Conservation (phyloP, 1,284 basidiomycete genomes). For the Apiotrichum montevideense region DNA sequence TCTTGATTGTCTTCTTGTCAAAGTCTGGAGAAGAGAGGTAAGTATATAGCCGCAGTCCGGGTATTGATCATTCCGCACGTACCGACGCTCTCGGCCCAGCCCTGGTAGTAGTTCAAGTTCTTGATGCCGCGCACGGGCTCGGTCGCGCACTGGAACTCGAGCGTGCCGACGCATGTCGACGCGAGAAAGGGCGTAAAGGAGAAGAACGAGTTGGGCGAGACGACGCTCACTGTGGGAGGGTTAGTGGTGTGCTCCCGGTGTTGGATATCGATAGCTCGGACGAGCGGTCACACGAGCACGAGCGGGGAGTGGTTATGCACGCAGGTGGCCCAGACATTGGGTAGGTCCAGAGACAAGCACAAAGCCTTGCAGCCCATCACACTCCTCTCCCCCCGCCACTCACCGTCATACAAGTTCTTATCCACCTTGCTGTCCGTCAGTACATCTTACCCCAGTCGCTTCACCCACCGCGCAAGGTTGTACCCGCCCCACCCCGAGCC, state of each 20-base stretch:
- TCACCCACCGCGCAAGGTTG: constrained; percentile 50
- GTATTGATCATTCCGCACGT: not conserved
- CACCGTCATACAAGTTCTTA: constrained; percentile 36
- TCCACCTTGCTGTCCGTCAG: constrained; percentile 27
- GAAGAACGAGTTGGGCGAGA: constrained; percentile 72
- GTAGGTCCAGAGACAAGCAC: not conserved
- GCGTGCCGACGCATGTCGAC: constrained; percentile 69
- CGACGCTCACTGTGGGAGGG: constrained; percentile 52
- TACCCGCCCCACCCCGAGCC: constrained; percentile 84
- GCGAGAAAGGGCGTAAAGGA: constrained; percentile 77
- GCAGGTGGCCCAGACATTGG: not conserved
- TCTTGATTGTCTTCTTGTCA: constrained; percentile 54
- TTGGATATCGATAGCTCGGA: too few species aligned
- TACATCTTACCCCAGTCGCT: not conserved
- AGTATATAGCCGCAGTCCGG: not conserved
- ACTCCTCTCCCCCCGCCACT: not conserved
- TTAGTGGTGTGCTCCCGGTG: constrained; percentile 11
- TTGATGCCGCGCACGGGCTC: constrained; percentile 60
- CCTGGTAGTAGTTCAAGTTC: constrained; percentile 42
- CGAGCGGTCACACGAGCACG: constrained; percentile 1
- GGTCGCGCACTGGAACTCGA: constrained; percentile 71
- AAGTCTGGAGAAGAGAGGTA: constrained; percentile 52
- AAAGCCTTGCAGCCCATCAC: not conserved
- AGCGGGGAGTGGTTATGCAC: too few species aligned
- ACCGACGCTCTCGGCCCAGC: constrained; percentile 46